Base-by-base conservation (phyloP, 441 rosid species). In the Pelargonium myrrhifolium region DNA sequence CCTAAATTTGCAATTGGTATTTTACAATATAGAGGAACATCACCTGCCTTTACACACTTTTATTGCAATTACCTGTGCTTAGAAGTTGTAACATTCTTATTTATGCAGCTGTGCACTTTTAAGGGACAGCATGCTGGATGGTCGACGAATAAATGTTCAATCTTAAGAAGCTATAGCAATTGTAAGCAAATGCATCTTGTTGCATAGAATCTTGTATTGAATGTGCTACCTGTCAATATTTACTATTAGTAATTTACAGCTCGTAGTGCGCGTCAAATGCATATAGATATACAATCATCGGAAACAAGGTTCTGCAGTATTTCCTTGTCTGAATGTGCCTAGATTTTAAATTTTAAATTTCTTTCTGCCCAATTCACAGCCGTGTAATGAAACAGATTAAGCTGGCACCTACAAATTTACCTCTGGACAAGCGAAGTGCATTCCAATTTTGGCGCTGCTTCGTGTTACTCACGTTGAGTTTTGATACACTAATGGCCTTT, bases 141-240 rank as follows among this genome's bases (percentile, higher is more conserved):
- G 59, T 61, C 73, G 71, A 60, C 77, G 28, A 51, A 51, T 78
- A 76, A 67, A 22, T 70, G 5, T 28, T 65, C 15, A 31, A 72
- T 71, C 66, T 71, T 76, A 71, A 76, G 66, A 56, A 72, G 71
- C 71, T 73, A 83, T 51, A 71, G 66, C 62, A 68, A 70, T 69
- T 78, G 93, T 89, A 81, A 85, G 87, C 70, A n/a, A 49, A 74
- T 62, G 14, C 20, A 12, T 35, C 17, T 37, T 58, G 60, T 45
- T 12, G 69, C 24, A 11, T 58, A 62, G 17, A 42, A 31, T 49
- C 49, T 68, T 35, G 39, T 49, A 43, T 65, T 6, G 18, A 26
- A 12, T 69, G 2, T 51, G 12, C 22, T 28, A 47, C 2, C 4
- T 62, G 37, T 35, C 18, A 9, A 43, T 45, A 37, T 31, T 7